Base-by-base conservation (phyloP, 805 yeast genomes). In the Cyberlindnera americana region DNA sequence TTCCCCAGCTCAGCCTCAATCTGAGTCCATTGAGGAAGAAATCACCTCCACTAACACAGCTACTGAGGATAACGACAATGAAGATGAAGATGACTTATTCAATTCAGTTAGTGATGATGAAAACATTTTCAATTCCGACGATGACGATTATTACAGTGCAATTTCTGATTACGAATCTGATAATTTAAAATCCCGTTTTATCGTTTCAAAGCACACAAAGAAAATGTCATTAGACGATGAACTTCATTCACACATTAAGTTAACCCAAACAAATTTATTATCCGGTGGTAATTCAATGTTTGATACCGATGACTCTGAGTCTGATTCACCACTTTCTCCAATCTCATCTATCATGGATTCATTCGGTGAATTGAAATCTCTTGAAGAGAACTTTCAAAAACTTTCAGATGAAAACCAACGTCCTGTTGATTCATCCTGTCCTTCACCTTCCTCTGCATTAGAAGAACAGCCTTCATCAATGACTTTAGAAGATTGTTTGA, bases 361-460 rank as follows among this genome's bases (percentile, higher is more conserved):
- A 6, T 46, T 42, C 28, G 46, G 50, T 33, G 58, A 54, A 28
- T 43, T 56, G 35, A 54, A 46, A 35, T 49, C 55, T 9, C 38
- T 56, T 29, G 60, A 56, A 28, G 60, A 54, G 38, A 53, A 52
- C 33, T 52, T 56, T 41, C 49, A 54, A 32, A 54, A 52, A 36
- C 51, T 56, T 22, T 50, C 53, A 13, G 51, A 52, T 28, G 55
- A 54, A 29, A 49, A 54, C 32, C 43, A 50, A 13, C 35, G 46
- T 15, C 24, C 29, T n/a, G 16, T 34, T 28, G 22, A 35, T 2
- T 23, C 44, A 3, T 15, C 41, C n/a, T 12, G 38, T 11, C 29
- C 35, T 6, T 29, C 34, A n/a, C 12, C 33, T 6, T 7, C 26
- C 13, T 14, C 15, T 15, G 34, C 19, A 15, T 6, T 27, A 8